These are phyloP conservation scores for Exophiala viscosa DNA, from an alignment of 2,329 filamentous ascomycete genomes.

Conservation along the genomic window DNA sequence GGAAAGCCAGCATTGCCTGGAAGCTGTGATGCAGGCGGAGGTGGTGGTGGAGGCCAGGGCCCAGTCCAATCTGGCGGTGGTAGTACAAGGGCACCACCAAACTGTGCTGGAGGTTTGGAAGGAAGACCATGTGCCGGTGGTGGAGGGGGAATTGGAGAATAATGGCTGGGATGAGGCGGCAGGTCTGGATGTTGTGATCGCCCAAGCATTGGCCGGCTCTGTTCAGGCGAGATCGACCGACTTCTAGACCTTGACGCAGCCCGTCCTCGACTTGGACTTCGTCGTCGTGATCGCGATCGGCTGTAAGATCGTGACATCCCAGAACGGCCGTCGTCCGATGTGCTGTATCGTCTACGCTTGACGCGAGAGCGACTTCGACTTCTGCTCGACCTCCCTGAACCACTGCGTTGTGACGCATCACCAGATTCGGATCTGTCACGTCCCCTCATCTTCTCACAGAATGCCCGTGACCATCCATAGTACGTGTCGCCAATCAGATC, in stretches of 20 bases:
- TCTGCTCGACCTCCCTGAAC: slow-evolving; percentile 29
- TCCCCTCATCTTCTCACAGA: slow-evolving; percentile 76
- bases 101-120: no score
- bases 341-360: slow-evolving; percentile 40
- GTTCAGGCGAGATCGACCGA: neutral
- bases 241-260: slow-evolving; percentile 9
- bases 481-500: slow-evolving; percentile 69
- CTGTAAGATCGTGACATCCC: slow-evolving; percentile 28
- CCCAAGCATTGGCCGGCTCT: neutral
- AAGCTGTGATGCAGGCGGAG: slow-evolving; percentile 25
- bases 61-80: slow-evolving; percentile 26
- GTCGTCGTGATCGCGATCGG: slow-evolving; percentile 31
- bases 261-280: neutral
- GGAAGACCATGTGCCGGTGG: neutral
- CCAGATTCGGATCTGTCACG: slow-evolving; percentile 28
- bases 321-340: slow-evolving; percentile 33
- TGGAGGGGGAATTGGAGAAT: slow-evolving; percentile 17
- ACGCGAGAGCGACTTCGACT: slow-evolving; percentile 44
- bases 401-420: slow-evolving; percentile 5
- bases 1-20: slow-evolving; percentile 5
- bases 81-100: no score
- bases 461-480: slow-evolving; percentile 79
- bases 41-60: slow-evolving; percentile 26
- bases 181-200: no score
- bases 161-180: no score